phyloP scores from a whole-genome alignment of 108 stramenopile species.

The Cylindrotheca closterium region DNA sequence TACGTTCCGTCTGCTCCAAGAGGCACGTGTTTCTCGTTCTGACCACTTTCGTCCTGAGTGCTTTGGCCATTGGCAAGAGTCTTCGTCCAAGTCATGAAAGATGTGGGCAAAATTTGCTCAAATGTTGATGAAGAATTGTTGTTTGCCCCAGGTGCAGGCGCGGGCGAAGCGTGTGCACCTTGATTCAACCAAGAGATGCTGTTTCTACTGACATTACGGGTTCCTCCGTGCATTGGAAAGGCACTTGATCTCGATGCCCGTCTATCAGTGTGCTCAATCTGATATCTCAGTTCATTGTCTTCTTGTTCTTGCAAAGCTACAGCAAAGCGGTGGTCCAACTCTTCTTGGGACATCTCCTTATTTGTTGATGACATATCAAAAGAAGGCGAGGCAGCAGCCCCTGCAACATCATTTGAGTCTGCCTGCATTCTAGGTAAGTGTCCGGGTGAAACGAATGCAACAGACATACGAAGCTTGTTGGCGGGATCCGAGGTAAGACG shows the following conservation, averaged over 20 bases:
- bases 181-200: not conserved
- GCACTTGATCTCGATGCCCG: slow-evolving; percentile 24
- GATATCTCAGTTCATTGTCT: slow-evolving; percentile 3
- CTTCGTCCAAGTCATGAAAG: slow-evolving; percentile 14
- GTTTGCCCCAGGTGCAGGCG: slow-evolving; percentile 1
- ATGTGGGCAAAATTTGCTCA: slow-evolving; percentile 7
- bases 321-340: slow-evolving; percentile 25
- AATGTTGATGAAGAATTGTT: not conserved
- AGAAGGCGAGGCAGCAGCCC: not conserved
- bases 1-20: too few species aligned
- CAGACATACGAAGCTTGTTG: not conserved
- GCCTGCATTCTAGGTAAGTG: not conserved
- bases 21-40: too few species aligned
- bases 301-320: slow-evolving; percentile 21
- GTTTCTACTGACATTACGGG: not conserved
- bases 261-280: slow-evolving; percentile 3
- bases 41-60: too few species aligned
- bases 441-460: slow-evolving; percentile 15
- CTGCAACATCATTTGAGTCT: not conserved
- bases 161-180: not conserved
- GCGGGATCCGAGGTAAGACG: not conserved
- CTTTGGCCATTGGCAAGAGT: slow-evolving; percentile 7
- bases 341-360: slow-evolving; percentile 12
- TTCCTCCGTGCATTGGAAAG: slow-evolving; percentile 1
- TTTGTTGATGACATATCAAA: not conserved